A percentile compares a stretch with the other conserved stretches of the same genome.
Evolutionary conservation across 768 basidiomycete species (phyloP).

Genomic region (Termitomyces sp.): DNA sequence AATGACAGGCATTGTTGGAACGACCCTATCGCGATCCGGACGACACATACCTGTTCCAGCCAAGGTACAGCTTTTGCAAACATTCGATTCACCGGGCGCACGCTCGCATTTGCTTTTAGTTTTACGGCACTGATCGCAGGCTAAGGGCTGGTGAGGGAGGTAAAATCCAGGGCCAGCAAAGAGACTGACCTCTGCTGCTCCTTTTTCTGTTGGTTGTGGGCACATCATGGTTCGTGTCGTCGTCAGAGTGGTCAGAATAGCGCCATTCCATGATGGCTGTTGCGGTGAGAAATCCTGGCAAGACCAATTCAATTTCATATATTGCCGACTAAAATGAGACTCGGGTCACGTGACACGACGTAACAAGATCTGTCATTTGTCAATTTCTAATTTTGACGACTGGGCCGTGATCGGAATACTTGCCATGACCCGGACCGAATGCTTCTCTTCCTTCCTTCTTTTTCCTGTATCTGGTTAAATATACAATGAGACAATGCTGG

Average conservation of each 20-base stretch:
- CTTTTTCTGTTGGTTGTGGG: slow-evolving; percentile 48
- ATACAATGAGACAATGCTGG: slow-evolving; percentile 7
- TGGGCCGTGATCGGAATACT: slow-evolving; percentile 6
- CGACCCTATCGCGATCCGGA: slow-evolving; percentile 1
- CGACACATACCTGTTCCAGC: slow-evolving; percentile 48
- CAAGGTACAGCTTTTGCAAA: slow-evolving; percentile 62
- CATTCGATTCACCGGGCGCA: slow-evolving; percentile 36
- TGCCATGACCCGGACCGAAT: background rate
- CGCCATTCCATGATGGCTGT: slow-evolving; percentile 46
- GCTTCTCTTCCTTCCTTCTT: background rate
- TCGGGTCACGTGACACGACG: slow-evolving; percentile 25
- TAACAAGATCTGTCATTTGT: slow-evolving; percentile 9
- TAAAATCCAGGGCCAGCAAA: background rate
- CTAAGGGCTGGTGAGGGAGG: slow-evolving; percentile 30
- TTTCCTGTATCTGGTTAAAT: background rate
- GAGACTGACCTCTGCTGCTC: slow-evolving; percentile 55
- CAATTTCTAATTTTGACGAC: background rate
- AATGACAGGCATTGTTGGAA: slow-evolving; percentile 7
- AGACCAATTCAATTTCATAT: slow-evolving; percentile 15
- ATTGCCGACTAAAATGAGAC: slow-evolving; percentile 8
- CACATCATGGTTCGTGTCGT: slow-evolving; percentile 41
- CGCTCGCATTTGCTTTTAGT: slow-evolving; percentile 87
- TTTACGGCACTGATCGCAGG: slow-evolving; percentile 86
- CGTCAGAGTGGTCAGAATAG: slow-evolving; percentile 61
- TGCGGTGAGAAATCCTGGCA: slow-evolving; percentile 15